Base-by-base conservation (phyloP, 768 basidiomycete genomes). In the Mycena olivaceomarginata region DNA sequence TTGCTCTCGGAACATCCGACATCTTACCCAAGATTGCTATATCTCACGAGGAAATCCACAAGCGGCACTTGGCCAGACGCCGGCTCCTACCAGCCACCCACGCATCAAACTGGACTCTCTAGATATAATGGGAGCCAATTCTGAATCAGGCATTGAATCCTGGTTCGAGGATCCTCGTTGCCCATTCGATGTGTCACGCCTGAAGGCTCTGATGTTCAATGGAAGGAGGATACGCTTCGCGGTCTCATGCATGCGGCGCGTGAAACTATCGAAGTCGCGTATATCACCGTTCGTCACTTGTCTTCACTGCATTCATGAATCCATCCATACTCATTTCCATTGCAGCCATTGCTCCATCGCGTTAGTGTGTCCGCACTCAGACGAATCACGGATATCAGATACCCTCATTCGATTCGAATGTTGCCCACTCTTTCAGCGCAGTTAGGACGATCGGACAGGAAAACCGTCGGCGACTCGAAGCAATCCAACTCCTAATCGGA, bases 81-180 rank as follows among this genome's bases (percentile, higher is more conserved):
- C 59, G 25, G 59, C 59, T 60, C 59, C 31, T 60, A 60, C 59
- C 59, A 60, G 59, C 59, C 59, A 60, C 59, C 59, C 59, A 60
- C 59, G 59, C 59, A 60, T 60, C 59, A 60, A 60, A 60, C 59
- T 60, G 59, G 59, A 60, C 59, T 60, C 59, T 60, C 59, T 60
- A 60, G 59, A 13, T 60, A 60, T 60, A 31, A 60, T 39, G 59
- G 59, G 59, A 60, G 37, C 59, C 40, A 60, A 16, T 60, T 9
- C 11, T 60, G 40, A 31, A 60, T 60, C 59, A 60, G 59, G 59
- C 59, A 60, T 60, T 60, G 59, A 60, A 60, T 60, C 59, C 59
- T 60, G 59, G 59, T 60, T 60, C 59, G 59, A 60, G 59, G 31
- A 60, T 60, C 59, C 59, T 60, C 59, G 59, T 60, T 60, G 59